A percentile compares a stretch with the other conserved stretches of the same genome.
Evolutionary conservation across 371 early-diverging fungal species (phyloP).

Genomic region (Mucor piriformis): DNA sequence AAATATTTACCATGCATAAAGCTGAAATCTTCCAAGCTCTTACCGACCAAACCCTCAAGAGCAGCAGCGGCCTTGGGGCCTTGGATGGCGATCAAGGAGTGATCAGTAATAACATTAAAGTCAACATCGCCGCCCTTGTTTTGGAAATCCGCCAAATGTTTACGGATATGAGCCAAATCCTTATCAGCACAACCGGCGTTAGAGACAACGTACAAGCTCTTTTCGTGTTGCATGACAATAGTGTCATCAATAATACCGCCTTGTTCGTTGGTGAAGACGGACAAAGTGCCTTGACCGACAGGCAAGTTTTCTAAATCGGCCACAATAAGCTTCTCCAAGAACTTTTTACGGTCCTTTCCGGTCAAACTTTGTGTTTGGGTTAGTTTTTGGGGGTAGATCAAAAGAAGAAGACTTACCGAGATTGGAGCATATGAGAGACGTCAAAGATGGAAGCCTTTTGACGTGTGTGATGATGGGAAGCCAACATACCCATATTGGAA

Average conservation of each 20-base stretch:
- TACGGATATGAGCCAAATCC: constrained; percentile 86
- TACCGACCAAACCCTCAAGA: constrained; percentile 56
- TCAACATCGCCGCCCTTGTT: constrained; percentile 88
- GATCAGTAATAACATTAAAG: constrained; percentile 81
- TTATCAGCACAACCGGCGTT: constrained; percentile 98
- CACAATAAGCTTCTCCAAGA: constrained; percentile 88
- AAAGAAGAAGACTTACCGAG: constrained; percentile 58
- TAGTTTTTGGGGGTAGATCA: not conserved
- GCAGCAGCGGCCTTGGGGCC: constrained; percentile 79
- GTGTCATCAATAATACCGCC: constrained; percentile 99
- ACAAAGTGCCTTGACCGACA: constrained; percentile 81
- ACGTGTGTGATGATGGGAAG: constrained; percentile 91
- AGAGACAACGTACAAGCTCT: constrained; percentile 90
- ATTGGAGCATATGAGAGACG: constrained; percentile 98
- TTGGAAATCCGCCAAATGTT: constrained; percentile 78
- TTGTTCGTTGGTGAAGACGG: constrained; percentile 92
- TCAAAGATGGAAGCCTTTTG: constrained; percentile 94
- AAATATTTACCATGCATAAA: constrained; percentile 89
- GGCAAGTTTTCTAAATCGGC: constrained; percentile 85
- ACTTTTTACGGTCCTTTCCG: constrained; percentile 87
- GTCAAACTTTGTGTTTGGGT: constrained; percentile 58
- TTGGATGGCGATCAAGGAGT: constrained; percentile 91
- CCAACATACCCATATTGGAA: constrained; percentile 76
- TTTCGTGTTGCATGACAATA: constrained; percentile 86
- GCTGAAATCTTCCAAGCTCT: constrained; percentile 67